These are phyloP conservation scores for Rhinocladiella mackenziei DNA, from an alignment of 2,329 filamentous ascomycete genomes.

Conservation along the genomic window DNA sequence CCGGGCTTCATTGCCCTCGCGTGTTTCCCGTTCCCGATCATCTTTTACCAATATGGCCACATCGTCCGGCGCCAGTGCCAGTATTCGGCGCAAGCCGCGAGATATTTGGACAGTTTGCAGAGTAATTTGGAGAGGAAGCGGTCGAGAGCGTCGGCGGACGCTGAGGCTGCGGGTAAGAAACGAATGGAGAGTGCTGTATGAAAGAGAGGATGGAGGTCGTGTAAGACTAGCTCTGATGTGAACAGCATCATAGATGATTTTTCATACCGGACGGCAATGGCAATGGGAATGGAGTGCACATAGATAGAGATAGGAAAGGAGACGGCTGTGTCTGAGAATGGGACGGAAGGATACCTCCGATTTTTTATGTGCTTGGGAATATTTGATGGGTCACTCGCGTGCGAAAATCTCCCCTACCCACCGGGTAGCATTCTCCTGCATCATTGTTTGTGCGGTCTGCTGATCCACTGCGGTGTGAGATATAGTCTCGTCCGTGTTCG, in stretches of 20 bases:
- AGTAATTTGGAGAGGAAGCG: conserved; percentile 16
- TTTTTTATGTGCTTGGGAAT: background rate
- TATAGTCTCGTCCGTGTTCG: background rate
- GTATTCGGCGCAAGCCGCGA: conserved; percentile 21
- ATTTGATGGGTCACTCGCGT: background rate
- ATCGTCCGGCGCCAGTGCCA: conserved; percentile 20
- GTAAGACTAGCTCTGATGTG: background rate
- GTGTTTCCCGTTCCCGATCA: conserved; percentile 41
- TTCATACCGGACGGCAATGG: too few relatives aligned
- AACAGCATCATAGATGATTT: too few relatives aligned
- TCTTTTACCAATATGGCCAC: conserved; percentile 27
- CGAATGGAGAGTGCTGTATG: background rate
- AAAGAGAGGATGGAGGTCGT: background rate
- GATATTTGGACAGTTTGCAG: conserved; percentile 17
- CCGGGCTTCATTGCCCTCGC: conserved; percentile 45
- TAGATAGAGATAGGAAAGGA: too few relatives aligned
- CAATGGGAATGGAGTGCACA: too few relatives aligned
- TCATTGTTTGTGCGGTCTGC: background rate
- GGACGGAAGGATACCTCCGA: background rate
- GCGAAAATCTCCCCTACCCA: background rate
- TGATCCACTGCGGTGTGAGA: too few relatives aligned
- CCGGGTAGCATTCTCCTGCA: background rate
- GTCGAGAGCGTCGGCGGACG: background rate
- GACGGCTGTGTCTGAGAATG: background rate
- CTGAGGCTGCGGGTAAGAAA: conserved; percentile 3